phyloP scores from a whole-genome alignment of 495 filamentous ascomycete species.

The Aspergillus heteromorphus region DNA sequence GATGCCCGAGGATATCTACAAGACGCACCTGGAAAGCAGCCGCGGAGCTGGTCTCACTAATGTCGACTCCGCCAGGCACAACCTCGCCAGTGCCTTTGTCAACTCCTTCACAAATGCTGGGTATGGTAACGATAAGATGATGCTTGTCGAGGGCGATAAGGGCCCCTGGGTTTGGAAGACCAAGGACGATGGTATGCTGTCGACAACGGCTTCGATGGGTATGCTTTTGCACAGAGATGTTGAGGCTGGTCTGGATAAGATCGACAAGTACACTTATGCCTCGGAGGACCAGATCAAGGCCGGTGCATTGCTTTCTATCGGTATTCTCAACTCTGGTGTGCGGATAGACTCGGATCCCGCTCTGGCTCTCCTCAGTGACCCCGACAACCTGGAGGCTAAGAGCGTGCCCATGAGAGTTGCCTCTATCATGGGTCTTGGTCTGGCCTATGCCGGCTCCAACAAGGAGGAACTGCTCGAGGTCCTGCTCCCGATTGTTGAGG shows the following conservation, averaged over 20 bases:
- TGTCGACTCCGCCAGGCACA: slow-evolving; percentile 91
- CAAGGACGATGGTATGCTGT: slow-evolving; percentile 96
- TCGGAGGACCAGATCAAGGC: slow-evolving; percentile 82
- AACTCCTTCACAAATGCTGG: slow-evolving; percentile 96
- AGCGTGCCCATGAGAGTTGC: slow-evolving; percentile 68
- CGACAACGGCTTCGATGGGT: slow-evolving; percentile 87
- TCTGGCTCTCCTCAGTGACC: slow-evolving; percentile 74
- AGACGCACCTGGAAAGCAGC: slow-evolving; percentile 94
- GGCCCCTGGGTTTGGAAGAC: slow-evolving; percentile 98
- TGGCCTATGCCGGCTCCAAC: slow-evolving; percentile 89
- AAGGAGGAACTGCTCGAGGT: slow-evolving; percentile 74
- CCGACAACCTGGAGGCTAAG: slow-evolving; percentile 71
- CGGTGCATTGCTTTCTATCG: slow-evolving; percentile 81
- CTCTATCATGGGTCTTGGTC: slow-evolving; percentile 90
- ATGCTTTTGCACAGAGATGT: slow-evolving; percentile 89
- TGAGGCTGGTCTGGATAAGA: slow-evolving; percentile 79
- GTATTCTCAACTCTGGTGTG: slow-evolving; percentile 90
- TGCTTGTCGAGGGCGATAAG: slow-evolving; percentile 76
- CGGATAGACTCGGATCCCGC: slow-evolving; percentile 81
- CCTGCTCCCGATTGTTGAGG: slow-evolving; percentile 79
- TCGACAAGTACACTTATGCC: slow-evolving; percentile 86
- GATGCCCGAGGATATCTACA: slow-evolving; percentile 98
- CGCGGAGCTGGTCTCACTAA: slow-evolving; percentile 88
- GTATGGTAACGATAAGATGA: slow-evolving; percentile 93
- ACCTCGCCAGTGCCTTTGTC: slow-evolving; percentile 91